Evolutionary conservation across 768 basidiomycete genomes (phyloP).

Genomic region (Amanita rimosa): DNA sequence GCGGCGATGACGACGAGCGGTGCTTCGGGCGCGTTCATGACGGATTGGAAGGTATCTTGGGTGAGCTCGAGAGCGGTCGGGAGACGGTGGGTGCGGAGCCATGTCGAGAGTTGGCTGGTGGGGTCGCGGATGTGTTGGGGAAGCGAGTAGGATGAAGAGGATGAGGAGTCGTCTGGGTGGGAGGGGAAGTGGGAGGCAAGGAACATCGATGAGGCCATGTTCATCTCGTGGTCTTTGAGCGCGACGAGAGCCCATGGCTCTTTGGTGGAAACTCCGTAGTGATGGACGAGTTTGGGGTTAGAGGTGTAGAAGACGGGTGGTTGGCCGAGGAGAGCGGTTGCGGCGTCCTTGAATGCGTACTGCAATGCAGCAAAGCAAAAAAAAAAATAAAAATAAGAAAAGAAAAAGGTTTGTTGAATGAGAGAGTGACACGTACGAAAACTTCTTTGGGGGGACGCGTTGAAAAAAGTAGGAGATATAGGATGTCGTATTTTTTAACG

Average conservation of each 20-base stretch:
- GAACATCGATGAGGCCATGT: slow-evolving; percentile 34
- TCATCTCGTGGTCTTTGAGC: slow-evolving; percentile 46
- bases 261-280: slow-evolving; percentile 21
- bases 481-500: slow-evolving; percentile 35
- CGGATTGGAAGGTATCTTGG: slow-evolving; percentile 66
- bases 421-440: slow-evolving; percentile 17
- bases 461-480: slow-evolving; percentile 47
- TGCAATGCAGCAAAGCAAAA: slow-evolving; percentile 11
- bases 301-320: slow-evolving; percentile 32
- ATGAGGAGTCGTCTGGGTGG: slow-evolving; percentile 1
- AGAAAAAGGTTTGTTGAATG: too few species aligned
- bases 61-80: slow-evolving; percentile 68
- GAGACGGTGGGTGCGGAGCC: slow-evolving; percentile 62
- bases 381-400: too few species aligned
- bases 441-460: slow-evolving; percentile 19
- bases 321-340: slow-evolving; percentile 33
- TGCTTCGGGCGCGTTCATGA: slow-evolving; percentile 71
- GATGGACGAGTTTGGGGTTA: slow-evolving; percentile 22
- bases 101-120: slow-evolving; percentile 25
- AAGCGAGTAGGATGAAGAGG: too few species aligned
- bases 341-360: slow-evolving; percentile 25
- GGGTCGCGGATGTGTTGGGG: neutral
- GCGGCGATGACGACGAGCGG: slow-evolving; percentile 76
- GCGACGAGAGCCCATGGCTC: slow-evolving; percentile 56
- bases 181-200: slow-evolving; percentile 16